phyloP scores from a whole-genome alignment of 768 basidiomycete species.

The Lyophyllum decastes region DNA sequence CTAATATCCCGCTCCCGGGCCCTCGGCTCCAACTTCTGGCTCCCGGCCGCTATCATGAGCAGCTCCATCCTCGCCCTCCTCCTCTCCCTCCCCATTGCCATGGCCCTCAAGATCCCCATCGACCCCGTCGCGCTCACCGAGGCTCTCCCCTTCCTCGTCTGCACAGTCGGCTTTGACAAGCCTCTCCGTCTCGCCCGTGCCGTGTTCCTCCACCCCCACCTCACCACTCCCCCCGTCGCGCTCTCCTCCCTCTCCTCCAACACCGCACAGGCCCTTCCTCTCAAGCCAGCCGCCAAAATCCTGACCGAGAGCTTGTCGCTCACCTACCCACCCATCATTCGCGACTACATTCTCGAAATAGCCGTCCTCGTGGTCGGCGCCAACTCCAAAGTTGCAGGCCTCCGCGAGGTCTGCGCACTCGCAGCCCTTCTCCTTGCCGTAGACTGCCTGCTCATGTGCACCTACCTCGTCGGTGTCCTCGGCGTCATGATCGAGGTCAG shows the following conservation, averaged over 20 bases:
- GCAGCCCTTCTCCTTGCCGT: slow-evolving; percentile 85
- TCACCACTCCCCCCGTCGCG: slow-evolving; percentile 39
- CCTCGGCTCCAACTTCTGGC: slow-evolving; percentile 67
- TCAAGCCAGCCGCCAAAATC: slow-evolving; percentile 81
- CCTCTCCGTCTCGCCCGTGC: slow-evolving; percentile 89
- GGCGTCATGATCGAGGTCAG: slow-evolving; percentile 94
- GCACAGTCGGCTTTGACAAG: slow-evolving; percentile 98
- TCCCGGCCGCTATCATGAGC: slow-evolving; percentile 71
- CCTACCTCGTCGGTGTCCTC: slow-evolving; percentile 86
- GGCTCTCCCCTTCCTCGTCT: slow-evolving; percentile 96
- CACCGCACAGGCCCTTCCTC: slow-evolving; percentile 33
- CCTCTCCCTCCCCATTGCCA: slow-evolving; percentile 75
- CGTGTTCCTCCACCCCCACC: slow-evolving; percentile 82
- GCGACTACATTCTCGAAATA: slow-evolving; percentile 93
- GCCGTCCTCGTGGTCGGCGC: slow-evolving; percentile 88
- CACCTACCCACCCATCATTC: slow-evolving; percentile 81
- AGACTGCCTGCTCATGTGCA: slow-evolving; percentile 87
- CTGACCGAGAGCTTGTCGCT: slow-evolving; percentile 81
- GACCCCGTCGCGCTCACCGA: slow-evolving; percentile 94
- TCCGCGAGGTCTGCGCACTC: slow-evolving; percentile 93
- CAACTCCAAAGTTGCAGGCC: slow-evolving; percentile 81
- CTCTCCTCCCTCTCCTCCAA: slow-evolving; percentile 31
- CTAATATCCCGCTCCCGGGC: slow-evolving; percentile 87
- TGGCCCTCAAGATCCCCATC: slow-evolving; percentile 77
- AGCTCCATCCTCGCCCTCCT: slow-evolving; percentile 85